Percentiles rank a stretch among this genome's conserved stretches.
These are phyloP conservation scores for Corniculantispora saksenae DNA, from an alignment of 2,329 filamentous ascomycete species.

Conservation along the genomic window DNA sequence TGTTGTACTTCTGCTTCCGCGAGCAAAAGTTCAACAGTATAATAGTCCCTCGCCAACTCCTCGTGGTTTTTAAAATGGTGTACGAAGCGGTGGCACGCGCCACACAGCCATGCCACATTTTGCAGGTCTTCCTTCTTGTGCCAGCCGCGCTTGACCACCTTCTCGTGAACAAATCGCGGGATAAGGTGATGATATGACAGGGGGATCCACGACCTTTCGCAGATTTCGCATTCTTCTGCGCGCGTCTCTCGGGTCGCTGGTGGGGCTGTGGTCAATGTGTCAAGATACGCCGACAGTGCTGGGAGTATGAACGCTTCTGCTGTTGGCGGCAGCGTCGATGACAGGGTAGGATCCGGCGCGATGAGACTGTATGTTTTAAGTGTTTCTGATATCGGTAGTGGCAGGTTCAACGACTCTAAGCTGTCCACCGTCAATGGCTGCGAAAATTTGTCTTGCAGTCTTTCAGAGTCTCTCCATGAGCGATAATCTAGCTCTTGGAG, in stretches of 20 bases:
- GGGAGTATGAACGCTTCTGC: constrained; percentile 61
- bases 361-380: constrained; percentile 68
- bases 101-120: constrained; percentile 83
- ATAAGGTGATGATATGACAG: constrained; percentile 86
- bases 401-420: constrained; percentile 53
- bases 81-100: constrained; percentile 81
- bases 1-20: constrained; percentile 69
- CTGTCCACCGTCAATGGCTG: constrained; percentile 58
- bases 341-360: constrained; percentile 35
- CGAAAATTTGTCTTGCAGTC: constrained; percentile 57
- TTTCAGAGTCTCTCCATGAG: constrained; percentile 41
- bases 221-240: constrained; percentile 69
- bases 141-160: constrained; percentile 77
- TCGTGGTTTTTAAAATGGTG: constrained; percentile 76
- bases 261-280: constrained; percentile 58
- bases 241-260: constrained; percentile 63
- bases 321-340: constrained; percentile 38
- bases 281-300: constrained; percentile 64
- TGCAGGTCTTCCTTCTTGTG: constrained; percentile 73
- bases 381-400: constrained; percentile 62
- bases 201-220: constrained; percentile 70
- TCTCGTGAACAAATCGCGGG: constrained; percentile 74
- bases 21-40: constrained; percentile 70
- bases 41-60: constrained; percentile 71
- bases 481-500: constrained; percentile 65